Percentiles rank a stretch among this genome's conserved stretches.
Conservation (phyloP, 352 stramenopile genomes). For the Phytophthora idaei region DNA sequence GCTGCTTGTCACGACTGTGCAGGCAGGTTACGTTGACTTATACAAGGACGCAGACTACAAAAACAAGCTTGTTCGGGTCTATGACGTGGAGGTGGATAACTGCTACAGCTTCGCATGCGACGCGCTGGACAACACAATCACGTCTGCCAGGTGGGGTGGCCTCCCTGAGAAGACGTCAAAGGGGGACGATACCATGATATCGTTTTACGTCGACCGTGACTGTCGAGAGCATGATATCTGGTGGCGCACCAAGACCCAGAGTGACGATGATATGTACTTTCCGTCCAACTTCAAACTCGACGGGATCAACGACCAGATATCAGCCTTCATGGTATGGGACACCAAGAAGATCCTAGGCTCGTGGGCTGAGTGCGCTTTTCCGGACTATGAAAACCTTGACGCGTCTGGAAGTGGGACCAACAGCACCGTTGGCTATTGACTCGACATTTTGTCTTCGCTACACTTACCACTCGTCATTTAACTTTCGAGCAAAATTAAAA, state of each 20-base stretch:
- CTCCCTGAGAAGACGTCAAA: conserved; percentile 11
- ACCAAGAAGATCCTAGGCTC: not conserved
- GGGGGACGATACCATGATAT: conserved; percentile 6
- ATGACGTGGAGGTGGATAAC: conserved; percentile 6
- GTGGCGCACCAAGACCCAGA: conserved; percentile 10
- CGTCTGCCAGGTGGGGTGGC: conserved; percentile 18
- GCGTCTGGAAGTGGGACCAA: not conserved
- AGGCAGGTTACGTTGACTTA: conserved; percentile 20
- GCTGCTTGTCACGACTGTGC: not conserved
- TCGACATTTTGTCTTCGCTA: too few relatives aligned
- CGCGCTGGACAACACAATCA: conserved; percentile 11
- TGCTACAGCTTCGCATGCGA: conserved; percentile 25
- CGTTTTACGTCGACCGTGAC: conserved; percentile 4
- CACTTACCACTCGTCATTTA: too few relatives aligned
- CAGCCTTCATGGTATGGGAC: conserved; percentile 1
- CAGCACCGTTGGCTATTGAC: too few relatives aligned
- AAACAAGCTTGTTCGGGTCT: conserved; percentile 10
- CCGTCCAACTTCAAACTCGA: conserved; percentile 10
- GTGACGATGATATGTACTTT: conserved; percentile 4
- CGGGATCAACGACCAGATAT: conserved; percentile 2
- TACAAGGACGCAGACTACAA: conserved; percentile 21
- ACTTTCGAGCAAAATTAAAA: too few relatives aligned
- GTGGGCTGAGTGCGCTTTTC: not conserved
- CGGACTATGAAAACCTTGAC: not conserved
- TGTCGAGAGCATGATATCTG: conserved; percentile 2